Evolutionary conservation across 352 stramenopile species (phyloP), one percentile per base, ranked within the genome.

Genomic region (Phytopythium aichiense): DNA sequence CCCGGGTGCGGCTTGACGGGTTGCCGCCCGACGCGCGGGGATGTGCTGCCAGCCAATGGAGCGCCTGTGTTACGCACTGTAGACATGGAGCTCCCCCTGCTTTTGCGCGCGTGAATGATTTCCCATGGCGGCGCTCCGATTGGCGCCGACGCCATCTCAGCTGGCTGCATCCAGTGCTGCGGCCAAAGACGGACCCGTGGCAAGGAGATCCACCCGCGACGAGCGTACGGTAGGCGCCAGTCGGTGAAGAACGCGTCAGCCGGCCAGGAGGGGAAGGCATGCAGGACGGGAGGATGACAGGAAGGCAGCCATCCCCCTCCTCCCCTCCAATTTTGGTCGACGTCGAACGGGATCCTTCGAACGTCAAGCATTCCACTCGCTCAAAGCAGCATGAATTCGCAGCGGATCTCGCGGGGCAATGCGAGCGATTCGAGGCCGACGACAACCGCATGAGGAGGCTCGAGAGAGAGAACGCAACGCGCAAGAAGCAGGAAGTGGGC

Each of bases 61-160:
- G 42, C 42, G 20, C 42, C 16, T 13, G 42, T 22, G 16, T 49
- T 49, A 49, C 20, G 42, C 42, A 49, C 42, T 49, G 42, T 49
- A 49, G 42, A 49, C 42, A 49, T 25, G 42, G 42, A 49, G 42
- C 42, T 67, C 35, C 62, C 56, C 57, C 68, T 65, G 61, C 42
- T 65, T 54, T 22, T 31, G 48, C 42, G 22, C 42, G 9, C 22
- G 42, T 49, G 35, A 40, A 49, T 49, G 5, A 49, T 49, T 51
- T 31, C 45, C 45, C 20, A 49, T 49, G 42, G 42, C 20, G 9
- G 42, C 42, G 20, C 11, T 49, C 42, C 22, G n/a, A 49, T 25
- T 11, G 42, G 42, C 42, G 42, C 16, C 42, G 42, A 18, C 42
- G 42, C 42, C 42, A 49, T 12, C 42, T 49, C 42, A 49, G 42